Base-by-base conservation (phyloP, 441 rosid species). In the Erodium trifolium region DNA sequence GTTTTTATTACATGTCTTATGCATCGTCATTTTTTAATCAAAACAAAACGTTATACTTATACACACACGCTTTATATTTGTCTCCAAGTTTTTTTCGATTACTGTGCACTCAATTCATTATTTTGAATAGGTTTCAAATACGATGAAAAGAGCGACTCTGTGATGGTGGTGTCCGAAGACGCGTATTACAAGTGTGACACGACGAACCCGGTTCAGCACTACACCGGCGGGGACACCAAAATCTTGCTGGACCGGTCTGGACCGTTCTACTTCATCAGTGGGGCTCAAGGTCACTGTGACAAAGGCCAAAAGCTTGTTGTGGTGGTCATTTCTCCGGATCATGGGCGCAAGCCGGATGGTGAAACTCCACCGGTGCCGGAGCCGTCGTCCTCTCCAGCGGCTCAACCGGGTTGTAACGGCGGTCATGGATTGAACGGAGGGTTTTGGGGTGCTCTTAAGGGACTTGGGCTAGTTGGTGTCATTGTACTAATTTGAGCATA, bases 191-290 rank as follows among this genome's bases (percentile, higher is more conserved):
- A 53, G 14, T 87, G 93, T 73, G 78, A 80, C 68, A 74, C 78
- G 17, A 35, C 79, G 12, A 78, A 71, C 0, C 84, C 90, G 0
- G 57, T 82, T 0, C 75, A 74, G n/a, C 43, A 68, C 47, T 72
- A 71, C 80, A 76, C 71, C 9, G 84, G 80, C 27, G 27, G 27
- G 27, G 27, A 78, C 75, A 78, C 84, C 7, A 80, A 78, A 77
- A 31, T 85, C 17, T 71, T 67, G 67, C 72, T 88, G 18, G 82
- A 79, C 13, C 64, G 67, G 16, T 72, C 88, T 2, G 93, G 91
- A 3, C 67, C 85, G 12, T 74, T 72, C 53, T 86, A 73, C 80
- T 88, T 86, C 81, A 79, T 88, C 11, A 88, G 91, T 63, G 93
- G 93, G 49, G 81, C 81, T 23, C 69, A 73, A 10, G 82, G 81